Base-by-base conservation (phyloP, 1,284 basidiomycete species). In the Cystobasidium sp. region DNA sequence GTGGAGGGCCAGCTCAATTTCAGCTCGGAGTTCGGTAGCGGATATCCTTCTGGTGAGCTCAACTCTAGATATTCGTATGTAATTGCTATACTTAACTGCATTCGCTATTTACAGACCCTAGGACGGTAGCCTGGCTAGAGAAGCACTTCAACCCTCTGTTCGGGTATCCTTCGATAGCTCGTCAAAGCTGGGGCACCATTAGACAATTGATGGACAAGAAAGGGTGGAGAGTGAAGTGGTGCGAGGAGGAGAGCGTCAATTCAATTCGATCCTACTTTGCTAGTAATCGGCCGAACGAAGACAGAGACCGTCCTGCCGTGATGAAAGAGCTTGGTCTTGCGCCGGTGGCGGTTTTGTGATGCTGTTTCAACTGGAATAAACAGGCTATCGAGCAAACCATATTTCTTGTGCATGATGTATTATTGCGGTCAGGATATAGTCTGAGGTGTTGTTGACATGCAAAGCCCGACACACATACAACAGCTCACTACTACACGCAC, bases 171-270 rank as follows among this genome's bases (percentile, higher is more conserved):
- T 91, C 89, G 12, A 84, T 98, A 58, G 94, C 90, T 5, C 88
- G 97, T 14, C 99, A 99, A 84, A 95, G 92, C 7, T 99, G 96
- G 96, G 90, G 91, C 0, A 97, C 96, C 0, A 88, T 95, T 75
- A 96, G 95, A 81, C 88, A 93, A 0, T 83, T 90, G 7, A 84
- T 99, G 16, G 93, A 97, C 56, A 93, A 93, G 79, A 84, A 89
- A 58, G 93, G 86, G 0, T 88, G 92, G 80, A 80, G 85, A 6
- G 89, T 92, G 37, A 88, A 90, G 84, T 97, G 94, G 94, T 93
- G 68, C 46, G 87, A 79, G 24, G 52, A 72, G 62, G 64, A 67
- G 37, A 62, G 64, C 44, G 31, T 53, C 44, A 67, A 74, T 39
- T 59, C 55, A 7, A 74, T 68, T 24, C 72, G 70, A 9, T 73